Evolutionary conservation across 768 basidiomycete genomes (phyloP).

Genomic region (Leccinum rimulosum): DNA sequence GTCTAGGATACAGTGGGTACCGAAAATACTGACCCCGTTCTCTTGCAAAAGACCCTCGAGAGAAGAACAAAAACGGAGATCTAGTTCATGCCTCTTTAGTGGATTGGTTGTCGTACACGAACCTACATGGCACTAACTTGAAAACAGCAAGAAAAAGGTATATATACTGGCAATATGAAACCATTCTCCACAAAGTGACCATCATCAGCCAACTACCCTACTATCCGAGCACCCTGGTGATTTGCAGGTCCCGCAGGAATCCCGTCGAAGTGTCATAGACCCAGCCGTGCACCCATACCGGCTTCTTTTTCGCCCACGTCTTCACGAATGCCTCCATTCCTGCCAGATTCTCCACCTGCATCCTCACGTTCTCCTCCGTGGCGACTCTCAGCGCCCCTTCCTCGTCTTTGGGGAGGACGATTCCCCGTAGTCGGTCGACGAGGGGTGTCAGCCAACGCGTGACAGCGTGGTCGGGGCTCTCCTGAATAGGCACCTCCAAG

Average conservation of each 20-base stretch:
- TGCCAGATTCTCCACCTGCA: conserved; percentile 48
- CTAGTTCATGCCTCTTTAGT: not conserved
- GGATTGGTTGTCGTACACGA: conserved; percentile 33
- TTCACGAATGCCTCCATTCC: conserved; percentile 39
- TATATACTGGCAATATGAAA: too few relatives aligned
- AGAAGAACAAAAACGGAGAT: conserved; percentile 49
- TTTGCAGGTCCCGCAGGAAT: conserved; percentile 51
- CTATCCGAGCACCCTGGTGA: conserved; percentile 39
- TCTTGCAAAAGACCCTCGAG: conserved; percentile 71
- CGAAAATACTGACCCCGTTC: conserved; percentile 54
- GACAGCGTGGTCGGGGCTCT: conserved; percentile 45
- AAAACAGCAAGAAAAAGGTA: too few relatives aligned
- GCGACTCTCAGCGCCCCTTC: conserved; percentile 31
- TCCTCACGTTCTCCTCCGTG: conserved; percentile 55
- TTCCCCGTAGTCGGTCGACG: conserved; percentile 45
- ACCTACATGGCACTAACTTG: too few relatives aligned
- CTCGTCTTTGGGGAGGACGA: conserved; percentile 32
- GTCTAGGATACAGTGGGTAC: conserved; percentile 17
- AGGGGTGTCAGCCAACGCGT: conserved; percentile 73
- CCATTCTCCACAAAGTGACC: too few relatives aligned
- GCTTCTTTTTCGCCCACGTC: conserved; percentile 35
- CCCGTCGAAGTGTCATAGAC: conserved; percentile 65
- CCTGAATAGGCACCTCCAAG: too few relatives aligned
- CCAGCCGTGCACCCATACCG: conserved; percentile 71
- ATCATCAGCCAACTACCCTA: too few relatives aligned